Base-by-base conservation (phyloP, 192 early-diverging fungal genomes). In the Gryganskiella cystojenkinii region DNA sequence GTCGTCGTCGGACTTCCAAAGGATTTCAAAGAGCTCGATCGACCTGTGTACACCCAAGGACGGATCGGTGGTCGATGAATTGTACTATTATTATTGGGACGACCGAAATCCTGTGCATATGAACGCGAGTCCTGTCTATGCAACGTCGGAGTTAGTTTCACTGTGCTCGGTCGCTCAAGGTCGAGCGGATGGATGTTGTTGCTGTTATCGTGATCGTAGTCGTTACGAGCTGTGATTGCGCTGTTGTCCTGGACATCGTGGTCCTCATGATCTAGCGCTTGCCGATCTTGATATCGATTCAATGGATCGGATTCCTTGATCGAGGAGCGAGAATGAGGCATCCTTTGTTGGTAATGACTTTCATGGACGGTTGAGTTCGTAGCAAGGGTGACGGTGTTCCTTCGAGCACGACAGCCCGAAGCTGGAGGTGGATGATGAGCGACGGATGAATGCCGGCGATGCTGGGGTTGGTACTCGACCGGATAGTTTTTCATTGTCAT, bases 21-120 rank as follows among this genome's bases (percentile, higher is more conserved):
- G 37, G 37, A 40, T 13, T 40, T 40, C 13, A 40, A 40, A 40
- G 60, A 56, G 8, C 35, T 44, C 24, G 30, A 27, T 19, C 68
- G 33, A 3, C 58, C 31, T 14, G 13, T 57, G 2, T 52, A 25
- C 30, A 30, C 35, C 19, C 22, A 34, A 58, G 10, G 37, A 43
- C 42, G 57, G 13, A 20, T 17, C 15, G 4, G 45, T 46, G 22
- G 60, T 27, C 60, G 58, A 47, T 19, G 58, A 42, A 47, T 37
- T 30, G 1, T 45, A 52, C 25, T 49, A 31, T 51, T 51, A 70
- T 19, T 7, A 40, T 15, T 44, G 59, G 22, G 37, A 40, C 37
- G 5, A 13, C 37, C 13, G 34, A 71, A 71, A 37, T 71, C 69
- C 4, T 71, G 53, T 7, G 54, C 61, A 19, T 71, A 71, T 3